These are phyloP conservation scores for Flaveria robusta DNA, from an alignment of 129 eudicot genomes.

Conservation along the genomic window DNA sequence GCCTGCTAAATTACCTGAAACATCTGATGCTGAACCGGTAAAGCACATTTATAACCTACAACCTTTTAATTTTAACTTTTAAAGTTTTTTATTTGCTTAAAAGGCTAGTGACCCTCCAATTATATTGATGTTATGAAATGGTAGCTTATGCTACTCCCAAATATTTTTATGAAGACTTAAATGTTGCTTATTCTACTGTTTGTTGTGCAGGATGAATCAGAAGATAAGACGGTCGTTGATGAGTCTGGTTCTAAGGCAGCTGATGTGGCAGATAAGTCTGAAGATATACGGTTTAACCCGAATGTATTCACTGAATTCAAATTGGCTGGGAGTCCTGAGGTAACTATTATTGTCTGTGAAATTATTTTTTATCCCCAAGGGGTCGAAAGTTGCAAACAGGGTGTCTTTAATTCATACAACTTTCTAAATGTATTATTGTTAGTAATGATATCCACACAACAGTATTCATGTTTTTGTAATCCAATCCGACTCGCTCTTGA, in stretches of 20 bases:
- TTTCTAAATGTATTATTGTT: neutral
- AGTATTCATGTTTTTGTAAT: neutral
- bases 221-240: conserved; percentile 32
- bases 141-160: neutral
- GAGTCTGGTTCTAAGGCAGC: conserved; percentile 42
- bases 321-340: conserved; percentile 83
- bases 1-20: conserved; percentile 33
- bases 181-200: neutral
- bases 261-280: conserved; percentile 38
- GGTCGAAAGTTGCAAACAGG: neutral
- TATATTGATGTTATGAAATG: neutral
- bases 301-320: conserved; percentile 95
- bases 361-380: neutral
- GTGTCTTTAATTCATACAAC: neutral
- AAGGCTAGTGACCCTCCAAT: neutral
- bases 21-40: conserved; percentile 46
- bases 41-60: neutral
- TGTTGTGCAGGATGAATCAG: conserved; percentile 42
- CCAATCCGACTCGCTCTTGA: neutral
- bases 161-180: neutral
- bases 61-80: neutral
- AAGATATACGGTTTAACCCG: conserved; percentile 75
- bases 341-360: conserved; percentile 16
- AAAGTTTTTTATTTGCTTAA: neutral
- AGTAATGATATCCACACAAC: neutral